phyloP scores from a whole-genome alignment of 2,329 filamentous ascomycete genomes.

The Trichothecium roseum region DNA sequence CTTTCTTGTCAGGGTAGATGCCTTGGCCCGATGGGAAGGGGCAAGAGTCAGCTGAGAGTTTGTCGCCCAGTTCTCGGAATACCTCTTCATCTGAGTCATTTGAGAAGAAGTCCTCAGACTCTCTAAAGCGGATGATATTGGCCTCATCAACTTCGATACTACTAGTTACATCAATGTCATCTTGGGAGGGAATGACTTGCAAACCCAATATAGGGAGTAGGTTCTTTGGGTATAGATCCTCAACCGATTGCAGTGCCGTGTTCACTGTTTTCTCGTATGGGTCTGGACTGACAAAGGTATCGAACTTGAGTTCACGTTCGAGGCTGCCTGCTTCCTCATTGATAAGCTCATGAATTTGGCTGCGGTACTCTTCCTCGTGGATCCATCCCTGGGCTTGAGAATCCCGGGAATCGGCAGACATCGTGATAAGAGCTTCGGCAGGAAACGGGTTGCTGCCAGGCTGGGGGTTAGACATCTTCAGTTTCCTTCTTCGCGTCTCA shows the following conservation, averaged over 20 bases:
- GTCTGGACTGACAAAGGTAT: constrained; percentile 49
- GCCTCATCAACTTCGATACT: constrained; percentile 57
- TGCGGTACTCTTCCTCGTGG: constrained; percentile 74
- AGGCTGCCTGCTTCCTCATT: constrained; percentile 43
- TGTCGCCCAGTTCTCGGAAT: constrained; percentile 14
- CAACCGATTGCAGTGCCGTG: constrained; percentile 72
- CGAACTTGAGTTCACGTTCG: constrained; percentile 50
- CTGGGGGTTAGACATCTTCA: constrained; percentile 50
- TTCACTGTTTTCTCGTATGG: constrained; percentile 52
- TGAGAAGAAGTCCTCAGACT: constrained; percentile 35
- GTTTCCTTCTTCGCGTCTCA: constrained; percentile 70
- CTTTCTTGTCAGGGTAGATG: no score
- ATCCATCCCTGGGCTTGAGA: constrained; percentile 76
- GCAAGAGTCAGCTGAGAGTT: background rate
- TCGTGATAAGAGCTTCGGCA: constrained; percentile 70
- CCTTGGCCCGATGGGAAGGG: no score
- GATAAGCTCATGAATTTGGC: constrained; percentile 54
- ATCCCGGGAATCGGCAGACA: constrained; percentile 74
- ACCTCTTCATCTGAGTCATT: constrained; percentile 46
- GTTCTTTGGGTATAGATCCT: constrained; percentile 65
- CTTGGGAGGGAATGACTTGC: constrained; percentile 11
- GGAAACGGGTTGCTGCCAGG: constrained; percentile 68
- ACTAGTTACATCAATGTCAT: constrained; percentile 21
- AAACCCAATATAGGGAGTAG: constrained; percentile 32
- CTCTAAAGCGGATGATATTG: constrained; percentile 35